These are phyloP conservation scores for Trametes cingulata DNA, from an alignment of 768 basidiomycete genomes.

Conservation along the genomic window DNA sequence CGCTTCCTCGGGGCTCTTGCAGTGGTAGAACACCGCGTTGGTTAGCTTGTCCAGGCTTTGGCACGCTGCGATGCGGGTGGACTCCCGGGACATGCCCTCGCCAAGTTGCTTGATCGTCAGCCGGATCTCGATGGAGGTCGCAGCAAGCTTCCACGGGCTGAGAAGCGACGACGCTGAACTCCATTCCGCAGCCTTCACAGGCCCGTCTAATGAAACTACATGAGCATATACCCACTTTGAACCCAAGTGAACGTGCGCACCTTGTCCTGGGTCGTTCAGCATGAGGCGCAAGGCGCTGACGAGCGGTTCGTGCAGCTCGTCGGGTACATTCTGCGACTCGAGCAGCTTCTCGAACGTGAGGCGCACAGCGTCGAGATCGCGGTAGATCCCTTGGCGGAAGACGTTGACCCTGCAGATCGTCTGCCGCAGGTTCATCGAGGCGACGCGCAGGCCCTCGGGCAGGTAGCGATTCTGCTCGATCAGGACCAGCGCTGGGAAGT, in stretches of 20 bases:
- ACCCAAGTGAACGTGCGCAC: slow-evolving; percentile 37
- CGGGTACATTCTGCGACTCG: slow-evolving; percentile 37
- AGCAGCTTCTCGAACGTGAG: slow-evolving; percentile 63
- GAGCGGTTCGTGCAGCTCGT: slow-evolving; percentile 54
- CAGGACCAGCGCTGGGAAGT: slow-evolving; percentile 68
- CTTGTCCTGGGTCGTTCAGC: slow-evolving; percentile 60
- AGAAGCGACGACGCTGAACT: slow-evolving; percentile 54
- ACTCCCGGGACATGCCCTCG: slow-evolving; percentile 61
- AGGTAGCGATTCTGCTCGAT: slow-evolving; percentile 64
- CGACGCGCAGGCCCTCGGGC: slow-evolving; percentile 48
- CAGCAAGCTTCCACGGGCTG: slow-evolving; percentile 83
- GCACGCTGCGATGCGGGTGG: slow-evolving; percentile 53
- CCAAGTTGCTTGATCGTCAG: slow-evolving; percentile 75
- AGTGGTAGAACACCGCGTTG: slow-evolving; percentile 66
- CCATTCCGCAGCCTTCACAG: slow-evolving; percentile 18
- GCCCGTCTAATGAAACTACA: slow-evolving; percentile 7
- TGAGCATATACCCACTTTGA: too few relatives aligned
- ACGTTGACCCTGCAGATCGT: slow-evolving; percentile 60
- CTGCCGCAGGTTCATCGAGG: slow-evolving; percentile 53
- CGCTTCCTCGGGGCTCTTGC: slow-evolving; percentile 76
- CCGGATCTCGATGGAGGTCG: slow-evolving; percentile 78
- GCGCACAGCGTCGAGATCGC: slow-evolving; percentile 70
- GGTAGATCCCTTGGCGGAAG: slow-evolving; percentile 77
- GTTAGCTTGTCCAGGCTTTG: slow-evolving; percentile 67
- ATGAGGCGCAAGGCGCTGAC: slow-evolving; percentile 68